Evolutionary conservation across 192 early-diverging fungal genomes (phyloP).

Genomic region (Phlyctochytrium bullatum): DNA sequence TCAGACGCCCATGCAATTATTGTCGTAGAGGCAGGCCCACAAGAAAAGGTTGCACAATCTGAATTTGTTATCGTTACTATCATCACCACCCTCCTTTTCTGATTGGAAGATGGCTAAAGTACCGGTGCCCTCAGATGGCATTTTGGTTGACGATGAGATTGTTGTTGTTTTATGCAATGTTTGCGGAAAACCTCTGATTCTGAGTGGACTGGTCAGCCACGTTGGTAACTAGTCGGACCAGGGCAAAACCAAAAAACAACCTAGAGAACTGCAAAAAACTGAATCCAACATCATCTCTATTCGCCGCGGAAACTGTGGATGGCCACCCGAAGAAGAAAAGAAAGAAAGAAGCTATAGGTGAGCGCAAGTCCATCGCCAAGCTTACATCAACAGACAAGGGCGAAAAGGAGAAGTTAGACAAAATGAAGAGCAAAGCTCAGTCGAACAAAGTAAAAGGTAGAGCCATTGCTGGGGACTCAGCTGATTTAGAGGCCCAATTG

Average conservation of each 20-base stretch:
- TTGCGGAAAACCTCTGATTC: slow-evolving; percentile 64
- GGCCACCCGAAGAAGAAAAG: slow-evolving; percentile 22
- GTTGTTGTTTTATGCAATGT: slow-evolving; percentile 64
- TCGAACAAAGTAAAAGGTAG: slow-evolving; percentile 47
- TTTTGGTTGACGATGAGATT: slow-evolving; percentile 44
- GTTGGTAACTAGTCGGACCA: slow-evolving; percentile 35
- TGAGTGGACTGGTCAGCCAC: slow-evolving; percentile 62
- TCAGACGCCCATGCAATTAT: too few relatives aligned
- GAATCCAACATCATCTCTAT: slow-evolving; percentile 5
- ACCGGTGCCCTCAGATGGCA: not conserved
- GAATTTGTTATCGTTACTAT: too few relatives aligned
- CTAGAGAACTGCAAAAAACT: slow-evolving; percentile 24
- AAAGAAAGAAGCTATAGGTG: slow-evolving; percentile 18
- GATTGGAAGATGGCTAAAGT: not conserved
- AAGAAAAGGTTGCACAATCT: too few relatives aligned
- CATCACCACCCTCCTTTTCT: too few relatives aligned
- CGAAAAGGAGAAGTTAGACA: slow-evolving; percentile 58
- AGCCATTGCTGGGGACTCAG: not conserved
- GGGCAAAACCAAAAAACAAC: not conserved
- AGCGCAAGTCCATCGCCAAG: not conserved
- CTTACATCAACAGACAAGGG: slow-evolving; percentile 19
- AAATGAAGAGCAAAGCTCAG: slow-evolving; percentile 34
- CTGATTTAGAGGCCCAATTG: slow-evolving; percentile 59
- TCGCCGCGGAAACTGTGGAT: not conserved
- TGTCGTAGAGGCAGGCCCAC: too few relatives aligned